These are phyloP conservation scores for Ascochyta koolunga DNA, from an alignment of 2,329 filamentous ascomycete genomes.

Conservation along the genomic window DNA sequence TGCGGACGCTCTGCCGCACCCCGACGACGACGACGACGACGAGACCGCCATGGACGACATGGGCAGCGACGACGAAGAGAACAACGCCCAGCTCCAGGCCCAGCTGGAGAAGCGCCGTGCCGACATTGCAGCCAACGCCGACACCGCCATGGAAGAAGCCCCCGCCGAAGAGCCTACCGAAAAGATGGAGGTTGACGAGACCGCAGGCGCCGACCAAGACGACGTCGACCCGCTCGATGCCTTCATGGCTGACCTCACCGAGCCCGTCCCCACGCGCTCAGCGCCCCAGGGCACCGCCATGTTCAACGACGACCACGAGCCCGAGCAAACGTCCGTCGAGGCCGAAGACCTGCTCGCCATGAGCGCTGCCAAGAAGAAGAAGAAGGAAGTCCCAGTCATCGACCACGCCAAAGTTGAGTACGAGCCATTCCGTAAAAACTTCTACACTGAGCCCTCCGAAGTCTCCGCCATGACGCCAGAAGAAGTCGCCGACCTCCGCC, in stretches of 20 bases:
- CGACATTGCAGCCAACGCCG: slow-evolving; percentile 54
- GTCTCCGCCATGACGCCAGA: slow-evolving; percentile 81
- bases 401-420: slow-evolving; percentile 89
- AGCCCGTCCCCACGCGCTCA: slow-evolving; percentile 50
- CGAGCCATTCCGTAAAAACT: slow-evolving; percentile 86
- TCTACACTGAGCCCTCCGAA: slow-evolving; percentile 90
- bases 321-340: slow-evolving; percentile 66
- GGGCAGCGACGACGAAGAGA: slow-evolving; percentile 84
- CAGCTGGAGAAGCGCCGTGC: slow-evolving; percentile 77
- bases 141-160: slow-evolving; percentile 54
- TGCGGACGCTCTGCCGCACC: slow-evolving; percentile 52
- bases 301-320: slow-evolving; percentile 83
- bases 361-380: slow-evolving; percentile 76
- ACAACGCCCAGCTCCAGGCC: slow-evolving; percentile 81
- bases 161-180: slow-evolving; percentile 42
- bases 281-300: slow-evolving; percentile 78
- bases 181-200: slow-evolving; percentile 63
- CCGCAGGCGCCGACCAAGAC: slow-evolving; percentile 63
- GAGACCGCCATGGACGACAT: slow-evolving; percentile 78
- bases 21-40: slow-evolving; percentile 58
- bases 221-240: slow-evolving; percentile 89
- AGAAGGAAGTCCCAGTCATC: slow-evolving; percentile 89
- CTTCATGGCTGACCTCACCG: slow-evolving; percentile 80
- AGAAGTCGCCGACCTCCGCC: slow-evolving; percentile 78
- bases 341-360: slow-evolving; percentile 59